Evolutionary conservation across 1,284 basidiomycete genomes (phyloP).

Genomic region (Boletus semigastroideus): DNA sequence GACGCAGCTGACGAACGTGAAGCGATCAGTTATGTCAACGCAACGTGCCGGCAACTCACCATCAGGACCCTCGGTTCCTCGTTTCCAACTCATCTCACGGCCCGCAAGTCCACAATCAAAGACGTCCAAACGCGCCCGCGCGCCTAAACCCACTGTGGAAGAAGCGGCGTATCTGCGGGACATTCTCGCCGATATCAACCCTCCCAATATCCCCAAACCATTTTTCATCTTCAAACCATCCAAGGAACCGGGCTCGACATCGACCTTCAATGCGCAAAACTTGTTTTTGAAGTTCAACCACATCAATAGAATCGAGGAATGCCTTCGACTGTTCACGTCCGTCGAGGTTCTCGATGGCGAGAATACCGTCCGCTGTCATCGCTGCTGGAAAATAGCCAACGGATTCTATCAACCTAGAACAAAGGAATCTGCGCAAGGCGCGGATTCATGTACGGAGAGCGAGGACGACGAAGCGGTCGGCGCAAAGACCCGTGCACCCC

Average conservation of each 20-base stretch:
- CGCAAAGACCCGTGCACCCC: neutral
- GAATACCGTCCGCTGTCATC: constrained; percentile 89
- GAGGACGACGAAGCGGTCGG: constrained; percentile 27
- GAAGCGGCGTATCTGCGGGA: constrained; percentile 64
- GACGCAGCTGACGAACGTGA: constrained; percentile 27
- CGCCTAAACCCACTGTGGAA: constrained; percentile 51
- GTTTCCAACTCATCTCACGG: constrained; percentile 24
- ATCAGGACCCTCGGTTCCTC: constrained; percentile 16
- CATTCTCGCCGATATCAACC: constrained; percentile 60
- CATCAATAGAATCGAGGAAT: constrained; percentile 51
- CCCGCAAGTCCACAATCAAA: constrained; percentile 35
- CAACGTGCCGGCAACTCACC: constrained; percentile 20
- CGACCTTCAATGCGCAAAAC: constrained; percentile 20
- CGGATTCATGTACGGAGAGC: constrained; percentile 33
- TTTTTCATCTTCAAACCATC: constrained; percentile 47
- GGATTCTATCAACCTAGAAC: constrained; percentile 47
- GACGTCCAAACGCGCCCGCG: constrained; percentile 39
- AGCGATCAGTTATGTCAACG: constrained; percentile 23
- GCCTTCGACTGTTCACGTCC: constrained; percentile 81
- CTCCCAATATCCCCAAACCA: constrained; percentile 36
- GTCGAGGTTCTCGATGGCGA: constrained; percentile 92
- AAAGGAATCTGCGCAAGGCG: constrained; percentile 34
- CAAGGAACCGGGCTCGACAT: constrained; percentile 18
- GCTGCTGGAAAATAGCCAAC: constrained; percentile 89
- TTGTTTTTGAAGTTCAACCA: constrained; percentile 30